phyloP scores from a whole-genome alignment of 257 asterid genomes.

The Cinchona pubescens region DNA sequence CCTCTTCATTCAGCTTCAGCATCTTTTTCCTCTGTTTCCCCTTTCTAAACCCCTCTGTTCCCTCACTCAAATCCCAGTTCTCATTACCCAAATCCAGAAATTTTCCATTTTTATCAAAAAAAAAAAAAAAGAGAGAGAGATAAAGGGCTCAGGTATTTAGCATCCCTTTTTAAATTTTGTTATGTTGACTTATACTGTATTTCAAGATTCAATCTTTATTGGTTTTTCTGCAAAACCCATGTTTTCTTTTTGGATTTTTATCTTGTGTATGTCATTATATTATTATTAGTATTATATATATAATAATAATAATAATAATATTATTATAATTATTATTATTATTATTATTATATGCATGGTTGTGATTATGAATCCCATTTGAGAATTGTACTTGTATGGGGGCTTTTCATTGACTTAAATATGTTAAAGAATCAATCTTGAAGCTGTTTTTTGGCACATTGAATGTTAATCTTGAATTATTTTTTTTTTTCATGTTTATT shows the following conservation, averaged over 20 bases:
- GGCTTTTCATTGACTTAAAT: not conserved
- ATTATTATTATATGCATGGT: not conserved
- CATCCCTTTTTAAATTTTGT: not conserved
- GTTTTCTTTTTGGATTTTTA: not conserved
- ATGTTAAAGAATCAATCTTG: not conserved
- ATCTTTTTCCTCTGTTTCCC: not conserved
- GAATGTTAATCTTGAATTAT: not conserved
- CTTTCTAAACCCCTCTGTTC: not conserved
- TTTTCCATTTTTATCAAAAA: not conserved
- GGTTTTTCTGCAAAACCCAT: not conserved
- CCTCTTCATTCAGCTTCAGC: not conserved
- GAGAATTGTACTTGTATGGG: not conserved
- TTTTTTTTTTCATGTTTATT: not conserved
- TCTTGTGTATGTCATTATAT: too few species aligned
- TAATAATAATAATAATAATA: too few species aligned
- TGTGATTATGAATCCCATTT: not conserved
- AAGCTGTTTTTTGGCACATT: too few species aligned
- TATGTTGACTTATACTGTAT: not conserved
- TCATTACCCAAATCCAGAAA: not conserved
- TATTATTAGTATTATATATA: not conserved
- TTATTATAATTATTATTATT: not conserved
- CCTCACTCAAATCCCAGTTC: not conserved
- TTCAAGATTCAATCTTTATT: conserved; percentile 11
- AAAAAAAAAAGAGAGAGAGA: too few species aligned
- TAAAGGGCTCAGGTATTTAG: conserved; percentile 2